Conservation (phyloP, 148 eudicot species). For the Vaccinium darrowii region DNA sequence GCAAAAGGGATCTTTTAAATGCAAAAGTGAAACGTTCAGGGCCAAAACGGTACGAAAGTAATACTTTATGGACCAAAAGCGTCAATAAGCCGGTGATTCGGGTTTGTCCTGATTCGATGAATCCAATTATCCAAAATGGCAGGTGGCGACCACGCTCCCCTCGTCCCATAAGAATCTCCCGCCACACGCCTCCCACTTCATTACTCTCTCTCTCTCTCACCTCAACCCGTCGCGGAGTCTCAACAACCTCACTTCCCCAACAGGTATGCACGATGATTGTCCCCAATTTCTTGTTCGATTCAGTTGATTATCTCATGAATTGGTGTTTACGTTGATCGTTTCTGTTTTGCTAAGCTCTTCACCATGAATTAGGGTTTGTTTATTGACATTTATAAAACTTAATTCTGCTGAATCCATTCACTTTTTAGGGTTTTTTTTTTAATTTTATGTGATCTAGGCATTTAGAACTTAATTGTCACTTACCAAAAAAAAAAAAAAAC, state of each 20-base stretch:
- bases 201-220: slow-evolving; percentile 10
- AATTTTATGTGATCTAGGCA: neutral
- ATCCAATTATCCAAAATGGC: neutral
- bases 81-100: neutral
- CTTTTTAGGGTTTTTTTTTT: neutral
- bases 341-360: slow-evolving; percentile 1
- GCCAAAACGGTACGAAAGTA: no score
- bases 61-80: neutral
- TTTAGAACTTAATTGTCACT: neutral
- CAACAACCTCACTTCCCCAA: neutral
- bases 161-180: slow-evolving; percentile 10
- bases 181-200: slow-evolving; percentile 35
- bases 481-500: neutral
- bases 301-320: neutral
- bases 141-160: slow-evolving; percentile 29
- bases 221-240: neutral
- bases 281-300: neutral
- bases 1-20: no score
- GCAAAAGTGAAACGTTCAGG: no score
- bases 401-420: neutral
- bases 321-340: neutral
- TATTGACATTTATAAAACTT: no score
- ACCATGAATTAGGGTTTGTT: slow-evolving; percentile 13
- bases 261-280: neutral
- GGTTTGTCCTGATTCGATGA: neutral